Percentiles rank a stretch among this genome's conserved stretches.
Conservation (phyloP, 805 yeast genomes). For the Sugiyamaella smithiae region DNA sequence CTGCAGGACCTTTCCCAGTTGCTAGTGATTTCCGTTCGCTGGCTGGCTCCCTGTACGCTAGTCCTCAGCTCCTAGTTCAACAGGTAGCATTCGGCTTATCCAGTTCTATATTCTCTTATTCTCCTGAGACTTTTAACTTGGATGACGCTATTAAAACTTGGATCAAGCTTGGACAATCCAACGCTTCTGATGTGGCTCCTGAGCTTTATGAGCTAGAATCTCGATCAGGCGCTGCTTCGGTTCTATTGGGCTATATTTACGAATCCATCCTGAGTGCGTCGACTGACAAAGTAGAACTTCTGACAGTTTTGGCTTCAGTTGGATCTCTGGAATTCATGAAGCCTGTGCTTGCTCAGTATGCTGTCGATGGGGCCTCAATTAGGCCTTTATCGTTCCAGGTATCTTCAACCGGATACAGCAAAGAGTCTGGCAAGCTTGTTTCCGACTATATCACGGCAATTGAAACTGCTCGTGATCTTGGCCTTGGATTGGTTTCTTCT, state of each 20-base stretch:
- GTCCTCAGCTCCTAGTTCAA: constrained; percentile 32
- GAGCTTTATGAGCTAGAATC: constrained; percentile 56
- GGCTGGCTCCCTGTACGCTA: constrained; percentile 24
- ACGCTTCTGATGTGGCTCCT: constrained; percentile 59
- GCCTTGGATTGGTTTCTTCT: constrained; percentile 69
- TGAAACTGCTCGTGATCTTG: constrained; percentile 58
- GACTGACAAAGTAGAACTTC: constrained; percentile 16
- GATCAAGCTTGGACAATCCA: constrained; percentile 50
- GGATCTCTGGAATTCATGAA: constrained; percentile 67
- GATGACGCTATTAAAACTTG: constrained; percentile 61
- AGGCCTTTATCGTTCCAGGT: constrained; percentile 67
- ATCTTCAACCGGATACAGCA: constrained; percentile 72
- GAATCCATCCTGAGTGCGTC: constrained; percentile 25
- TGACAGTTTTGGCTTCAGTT: constrained; percentile 57
- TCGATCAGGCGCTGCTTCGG: constrained; percentile 79
- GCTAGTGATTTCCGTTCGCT: constrained; percentile 22
- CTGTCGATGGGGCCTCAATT: constrained; percentile 25
- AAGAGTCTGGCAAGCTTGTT: constrained; percentile 47
- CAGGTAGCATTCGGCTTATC: constrained; percentile 35
- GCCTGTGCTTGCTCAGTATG: constrained; percentile 46
- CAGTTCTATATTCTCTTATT: constrained; percentile 51
- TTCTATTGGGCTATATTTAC: constrained; percentile 66
- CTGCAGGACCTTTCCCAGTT: constrained; percentile 21
- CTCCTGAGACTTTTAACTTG: constrained; percentile 59
- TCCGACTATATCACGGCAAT: constrained; percentile 64